Evolutionary conservation across 306 rosid genomes (phyloP), one percentile per base, ranked within the genome.

Genomic region (Pueraria montana): DNA sequence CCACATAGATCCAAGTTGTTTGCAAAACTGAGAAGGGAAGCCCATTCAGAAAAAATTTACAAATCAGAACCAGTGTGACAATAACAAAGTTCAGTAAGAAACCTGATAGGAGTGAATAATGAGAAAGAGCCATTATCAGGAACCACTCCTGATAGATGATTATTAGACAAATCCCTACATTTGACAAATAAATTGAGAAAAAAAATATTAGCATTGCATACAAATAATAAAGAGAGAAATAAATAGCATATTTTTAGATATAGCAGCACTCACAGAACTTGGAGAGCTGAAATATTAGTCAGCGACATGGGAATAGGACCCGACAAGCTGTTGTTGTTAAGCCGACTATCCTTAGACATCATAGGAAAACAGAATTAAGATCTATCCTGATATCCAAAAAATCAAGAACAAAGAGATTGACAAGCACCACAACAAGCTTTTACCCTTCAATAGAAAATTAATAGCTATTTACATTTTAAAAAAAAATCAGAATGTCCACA

Each of bases 121-220:
- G 99, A 96, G 84, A 96, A 96, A 78, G 99, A 96, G 69, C 99
- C 99, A 84, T 90, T 96, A 88, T 92, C 99, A 5, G 99, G 99
- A 91, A 96, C 99, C 59, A 66, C 86, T 5, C 99, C 99, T 4
- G 99, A 88, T 64, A 96, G 96, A 67, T 2, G 90, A 85, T 96
- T 96, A 87, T 92, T 96, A 18, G 99, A 96, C 53, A 96, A 89
- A 92, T 96, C 99, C 92, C 98, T 96, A 64, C 76, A 91, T 86
- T 69, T 23, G 49, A 58, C 56, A 73, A 18, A 78, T 42, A 76
- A 69, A 21, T 40, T 43, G 70, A 80, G 59, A 62, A 42, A 34
- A 7, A 43, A 17, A 23, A 27, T 61, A 58, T 83, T 56, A 74
- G 77, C 38, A 27, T 24, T 76, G 49, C 67, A 52, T 56, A 2